Conservation (phyloP, 495 filamentous ascomycete species). For the Durotheca rogersii region DNA sequence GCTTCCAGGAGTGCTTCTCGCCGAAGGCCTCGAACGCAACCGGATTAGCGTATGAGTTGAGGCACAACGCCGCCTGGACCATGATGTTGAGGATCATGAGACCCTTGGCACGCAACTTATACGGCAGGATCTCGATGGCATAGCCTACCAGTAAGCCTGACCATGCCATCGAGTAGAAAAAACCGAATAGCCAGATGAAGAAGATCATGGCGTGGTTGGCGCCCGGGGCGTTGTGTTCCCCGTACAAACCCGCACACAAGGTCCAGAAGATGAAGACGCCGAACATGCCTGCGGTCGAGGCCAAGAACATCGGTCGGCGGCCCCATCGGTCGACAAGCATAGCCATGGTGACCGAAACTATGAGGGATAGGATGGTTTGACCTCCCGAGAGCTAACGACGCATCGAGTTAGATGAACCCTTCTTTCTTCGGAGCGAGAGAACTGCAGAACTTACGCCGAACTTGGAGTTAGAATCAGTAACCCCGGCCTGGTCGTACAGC, state of each 20-base stretch:
- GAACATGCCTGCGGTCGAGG: slow-evolving; percentile 61
- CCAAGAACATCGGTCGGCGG: slow-evolving; percentile 59
- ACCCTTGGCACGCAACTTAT: slow-evolving; percentile 64
- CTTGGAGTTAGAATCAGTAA: slow-evolving; percentile 51
- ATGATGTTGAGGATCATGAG: slow-evolving; percentile 55
- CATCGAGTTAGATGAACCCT: slow-evolving; percentile 2
- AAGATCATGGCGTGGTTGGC: slow-evolving; percentile 54
- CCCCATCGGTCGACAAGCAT: slow-evolving; percentile 62
- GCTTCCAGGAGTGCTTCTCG: slow-evolving; percentile 52
- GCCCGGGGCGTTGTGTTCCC: slow-evolving; percentile 39
- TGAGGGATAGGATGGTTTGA: slow-evolving; percentile 52
- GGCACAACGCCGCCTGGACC: slow-evolving; percentile 52
- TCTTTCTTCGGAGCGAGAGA: slow-evolving; percentile 7
- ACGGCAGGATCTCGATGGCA: slow-evolving; percentile 70
- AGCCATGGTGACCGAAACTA: slow-evolving; percentile 56
- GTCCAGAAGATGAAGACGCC: slow-evolving; percentile 60
- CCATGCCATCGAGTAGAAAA: slow-evolving; percentile 62
- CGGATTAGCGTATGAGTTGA: slow-evolving; percentile 62
- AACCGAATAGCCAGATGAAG: slow-evolving; percentile 57
- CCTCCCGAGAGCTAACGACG: slow-evolving; percentile 50
- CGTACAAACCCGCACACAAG: slow-evolving; percentile 42
- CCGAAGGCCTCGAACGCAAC: slow-evolving; percentile 56
- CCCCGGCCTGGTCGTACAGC: slow-evolving; percentile 60
- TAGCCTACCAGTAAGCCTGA: slow-evolving; percentile 66
- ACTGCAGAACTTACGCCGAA: slow-evolving; percentile 40